phyloP scores from a whole-genome alignment of 805 yeast genomes.

The Starmerella davenportii region DNA sequence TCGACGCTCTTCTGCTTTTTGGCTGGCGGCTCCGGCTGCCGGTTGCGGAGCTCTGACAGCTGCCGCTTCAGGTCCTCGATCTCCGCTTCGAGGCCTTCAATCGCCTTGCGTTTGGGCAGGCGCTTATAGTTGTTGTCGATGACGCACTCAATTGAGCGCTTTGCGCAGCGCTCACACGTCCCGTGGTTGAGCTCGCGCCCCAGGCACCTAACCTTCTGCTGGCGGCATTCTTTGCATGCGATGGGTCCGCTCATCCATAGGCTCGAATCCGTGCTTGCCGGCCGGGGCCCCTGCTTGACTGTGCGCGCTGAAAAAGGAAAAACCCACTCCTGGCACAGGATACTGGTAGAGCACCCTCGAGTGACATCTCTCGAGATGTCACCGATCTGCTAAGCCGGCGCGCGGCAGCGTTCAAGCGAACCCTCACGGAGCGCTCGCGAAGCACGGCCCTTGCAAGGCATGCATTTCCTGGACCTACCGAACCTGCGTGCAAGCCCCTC shows the following conservation, averaged over 20 bases:
- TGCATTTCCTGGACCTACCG: constrained; percentile 22
- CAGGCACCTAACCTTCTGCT: constrained; percentile 43
- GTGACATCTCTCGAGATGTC: no score
- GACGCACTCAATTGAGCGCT: constrained; percentile 51
- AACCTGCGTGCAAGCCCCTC: constrained; percentile 13
- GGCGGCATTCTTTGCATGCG: constrained; percentile 92
- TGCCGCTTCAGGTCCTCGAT: constrained; percentile 44
- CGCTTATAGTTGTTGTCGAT: constrained; percentile 70
- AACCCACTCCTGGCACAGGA: no score
- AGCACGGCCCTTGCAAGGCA: no score
- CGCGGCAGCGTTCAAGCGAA: no score
- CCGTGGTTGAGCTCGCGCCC: constrained; percentile 36
- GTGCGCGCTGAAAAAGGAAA: no score
- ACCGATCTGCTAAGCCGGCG: no score
- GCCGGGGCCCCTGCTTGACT: neutral
- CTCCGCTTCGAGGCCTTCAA: constrained; percentile 48
- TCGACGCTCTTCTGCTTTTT: neutral
- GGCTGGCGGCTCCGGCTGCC: neutral
- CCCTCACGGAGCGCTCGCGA: no score
- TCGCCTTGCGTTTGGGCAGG: constrained; percentile 53
- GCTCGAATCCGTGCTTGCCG: neutral
- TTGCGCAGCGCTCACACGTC: constrained; percentile 68
- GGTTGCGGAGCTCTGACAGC: neutral
- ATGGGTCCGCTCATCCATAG: constrained; percentile 8
- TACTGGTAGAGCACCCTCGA: no score